These are phyloP conservation scores for Colletotrichum sp. DNA, from an alignment of 2,329 filamentous ascomycete genomes.

Conservation along the genomic window DNA sequence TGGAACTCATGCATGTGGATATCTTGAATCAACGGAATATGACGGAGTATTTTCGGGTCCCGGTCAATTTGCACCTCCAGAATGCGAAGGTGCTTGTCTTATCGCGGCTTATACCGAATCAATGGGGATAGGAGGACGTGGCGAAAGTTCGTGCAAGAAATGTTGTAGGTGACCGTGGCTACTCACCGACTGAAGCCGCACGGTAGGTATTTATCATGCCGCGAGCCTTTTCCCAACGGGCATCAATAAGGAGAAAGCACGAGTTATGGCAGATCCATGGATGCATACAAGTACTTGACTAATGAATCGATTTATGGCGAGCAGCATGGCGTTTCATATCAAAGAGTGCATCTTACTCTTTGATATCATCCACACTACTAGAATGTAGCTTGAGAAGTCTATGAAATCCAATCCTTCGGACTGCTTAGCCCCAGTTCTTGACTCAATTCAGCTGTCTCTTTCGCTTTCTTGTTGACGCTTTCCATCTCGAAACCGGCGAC, in stretches of 20 bases:
- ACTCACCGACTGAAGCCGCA: not conserved
- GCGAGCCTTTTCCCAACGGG: not conserved
- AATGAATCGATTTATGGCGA: not conserved
- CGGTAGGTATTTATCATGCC: not conserved
- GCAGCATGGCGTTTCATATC: not conserved
- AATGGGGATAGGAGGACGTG: too few species aligned
- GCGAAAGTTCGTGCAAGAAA: not conserved
- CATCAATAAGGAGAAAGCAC: not conserved
- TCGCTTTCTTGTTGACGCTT: not conserved
- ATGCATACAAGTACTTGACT: not conserved
- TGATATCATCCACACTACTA: not conserved
- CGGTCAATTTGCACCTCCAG: not conserved
- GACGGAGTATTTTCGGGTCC: not conserved
- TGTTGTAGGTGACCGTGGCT: not conserved
- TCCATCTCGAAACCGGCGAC: constrained; percentile 11
- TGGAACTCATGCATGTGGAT: not conserved
- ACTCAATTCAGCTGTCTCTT: not conserved
- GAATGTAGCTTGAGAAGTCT: not conserved
- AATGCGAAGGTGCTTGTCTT: not conserved
- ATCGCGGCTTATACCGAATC: not conserved
- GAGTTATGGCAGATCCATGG: not conserved
- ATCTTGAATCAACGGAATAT: too few species aligned
- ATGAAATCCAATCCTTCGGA: not conserved
- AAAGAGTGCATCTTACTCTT: not conserved
- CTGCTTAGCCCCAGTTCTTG: not conserved